phyloP scores from a whole-genome alignment of 345 rosid species.

The Eucalyptus curtisii region DNA sequence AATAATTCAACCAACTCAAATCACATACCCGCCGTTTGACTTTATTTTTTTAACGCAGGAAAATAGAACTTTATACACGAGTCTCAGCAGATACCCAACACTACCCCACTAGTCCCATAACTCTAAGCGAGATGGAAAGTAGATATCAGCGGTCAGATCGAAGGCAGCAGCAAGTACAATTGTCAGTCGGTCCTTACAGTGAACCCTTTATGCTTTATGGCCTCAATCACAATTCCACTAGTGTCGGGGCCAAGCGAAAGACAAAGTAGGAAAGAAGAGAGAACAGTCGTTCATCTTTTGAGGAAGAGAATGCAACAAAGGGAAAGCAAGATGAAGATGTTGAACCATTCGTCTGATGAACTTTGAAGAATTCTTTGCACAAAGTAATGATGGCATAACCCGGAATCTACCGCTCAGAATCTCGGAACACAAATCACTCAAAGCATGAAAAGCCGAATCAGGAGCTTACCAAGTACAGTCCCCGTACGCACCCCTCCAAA shows the following conservation, averaged over 20 bases:
- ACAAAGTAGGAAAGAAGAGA: not conserved
- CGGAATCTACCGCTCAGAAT: not conserved
- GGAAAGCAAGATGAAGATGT: not conserved
- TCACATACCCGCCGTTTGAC: not conserved
- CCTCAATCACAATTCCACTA: not conserved
- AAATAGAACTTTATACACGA: not conserved
- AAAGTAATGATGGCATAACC: not conserved
- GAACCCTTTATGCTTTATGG: not conserved
- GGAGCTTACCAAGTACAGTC: not conserved
- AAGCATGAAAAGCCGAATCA: not conserved
- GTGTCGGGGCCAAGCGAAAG: not conserved
- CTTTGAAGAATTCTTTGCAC: not conserved
- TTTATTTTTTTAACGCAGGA: accelerated
- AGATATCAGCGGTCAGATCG: not conserved
- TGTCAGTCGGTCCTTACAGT: accelerated
- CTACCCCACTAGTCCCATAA: accelerated
- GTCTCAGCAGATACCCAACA: accelerated
- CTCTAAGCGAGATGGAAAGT: not conserved
- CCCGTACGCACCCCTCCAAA: not conserved
- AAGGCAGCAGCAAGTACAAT: not conserved
- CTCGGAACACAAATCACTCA: not conserved
- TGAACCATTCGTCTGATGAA: not conserved
- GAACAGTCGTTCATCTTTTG: not conserved
- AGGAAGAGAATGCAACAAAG: not conserved
- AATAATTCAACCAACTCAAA: not conserved